Percentiles rank a stretch among this genome's conserved stretches.
phyloP scores from a whole-genome alignment of 2,329 filamentous ascomycete species.

The Simplicillium aogashimaense region DNA sequence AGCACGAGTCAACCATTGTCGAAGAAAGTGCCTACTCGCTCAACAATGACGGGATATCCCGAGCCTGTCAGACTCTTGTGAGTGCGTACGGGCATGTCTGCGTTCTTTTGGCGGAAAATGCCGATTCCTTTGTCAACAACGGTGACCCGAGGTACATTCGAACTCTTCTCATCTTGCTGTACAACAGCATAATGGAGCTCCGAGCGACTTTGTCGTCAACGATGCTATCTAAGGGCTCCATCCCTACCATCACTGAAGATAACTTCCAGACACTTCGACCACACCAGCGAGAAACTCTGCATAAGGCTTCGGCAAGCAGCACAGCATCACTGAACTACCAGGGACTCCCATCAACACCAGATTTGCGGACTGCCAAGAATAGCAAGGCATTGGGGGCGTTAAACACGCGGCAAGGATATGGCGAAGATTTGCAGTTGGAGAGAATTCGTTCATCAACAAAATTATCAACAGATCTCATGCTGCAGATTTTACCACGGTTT shows the following conservation, averaged over 20 bases:
- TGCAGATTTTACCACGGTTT: constrained; percentile 61
- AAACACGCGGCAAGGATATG: constrained; percentile 29
- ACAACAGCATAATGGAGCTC: constrained; percentile 59
- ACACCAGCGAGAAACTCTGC: too few relatives aligned
- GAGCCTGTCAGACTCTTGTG: constrained; percentile 53
- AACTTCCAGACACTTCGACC: constrained; percentile 8
- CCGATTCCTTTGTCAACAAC: constrained; percentile 55
- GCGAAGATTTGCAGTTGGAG: constrained; percentile 76
- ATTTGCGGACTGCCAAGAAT: too few relatives aligned
- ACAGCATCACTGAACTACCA: too few relatives aligned
- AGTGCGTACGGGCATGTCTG: constrained; percentile 58
- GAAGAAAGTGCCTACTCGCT: constrained; percentile 39
- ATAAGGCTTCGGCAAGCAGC: constrained; percentile 30
- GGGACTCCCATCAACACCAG: too few relatives aligned
- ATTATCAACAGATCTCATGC: constrained; percentile 62
- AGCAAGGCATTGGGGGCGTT: background rate
- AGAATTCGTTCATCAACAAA: constrained; percentile 70
- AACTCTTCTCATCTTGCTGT: constrained; percentile 51
- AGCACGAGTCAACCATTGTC: constrained; percentile 38
- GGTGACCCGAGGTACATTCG: constrained; percentile 58
- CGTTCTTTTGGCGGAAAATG: constrained; percentile 48
- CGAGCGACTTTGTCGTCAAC: constrained; percentile 39
- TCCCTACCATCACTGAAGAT: too few relatives aligned
- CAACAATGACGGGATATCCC: constrained; percentile 54
- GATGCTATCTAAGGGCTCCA: background rate